phyloP scores from a whole-genome alignment of 257 asterid species.

The Nicotiana noctiflora region DNA sequence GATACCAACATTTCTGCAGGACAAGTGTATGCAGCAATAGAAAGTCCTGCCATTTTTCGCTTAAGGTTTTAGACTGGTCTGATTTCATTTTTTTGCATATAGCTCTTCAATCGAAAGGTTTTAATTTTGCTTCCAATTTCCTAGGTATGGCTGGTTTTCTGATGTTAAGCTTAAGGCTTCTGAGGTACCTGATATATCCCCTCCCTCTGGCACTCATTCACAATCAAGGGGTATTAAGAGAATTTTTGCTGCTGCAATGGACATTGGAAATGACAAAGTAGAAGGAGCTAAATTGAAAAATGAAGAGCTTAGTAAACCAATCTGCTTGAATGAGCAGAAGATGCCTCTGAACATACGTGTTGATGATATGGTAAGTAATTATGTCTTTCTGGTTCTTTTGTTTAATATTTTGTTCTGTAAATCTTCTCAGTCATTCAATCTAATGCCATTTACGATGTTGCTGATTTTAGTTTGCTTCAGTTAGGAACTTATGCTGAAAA shows the following conservation, averaged over 20 bases:
- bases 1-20: conserved; percentile 52
- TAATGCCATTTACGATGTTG: neutral
- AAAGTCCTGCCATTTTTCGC: conserved; percentile 65
- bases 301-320: conserved; percentile 23
- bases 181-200: conserved; percentile 28
- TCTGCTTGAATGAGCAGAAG: conserved; percentile 28
- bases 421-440: neutral
- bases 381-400: neutral
- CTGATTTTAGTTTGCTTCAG: neutral
- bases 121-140: conserved; percentile 11
- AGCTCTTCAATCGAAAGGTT: neutral
- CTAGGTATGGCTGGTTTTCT: conserved; percentile 79
- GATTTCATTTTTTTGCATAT: conserved; percentile 2
- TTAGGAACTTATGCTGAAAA: neutral
- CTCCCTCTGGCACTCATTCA: conserved; percentile 20
- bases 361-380: conserved; percentile 35
- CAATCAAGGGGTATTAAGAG: conserved; percentile 26
- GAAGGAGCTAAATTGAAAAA: conserved; percentile 18
- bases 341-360: conserved; percentile 18
- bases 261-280: conserved; percentile 19
- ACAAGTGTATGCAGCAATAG: conserved; percentile 55
- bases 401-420: neutral
- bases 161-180: conserved; percentile 25
- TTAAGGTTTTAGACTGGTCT: conserved; percentile 50
- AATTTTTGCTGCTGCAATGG: conserved; percentile 20